Base-by-base conservation (phyloP, 345 rosid genomes). In the Lepidium aucheri region DNA sequence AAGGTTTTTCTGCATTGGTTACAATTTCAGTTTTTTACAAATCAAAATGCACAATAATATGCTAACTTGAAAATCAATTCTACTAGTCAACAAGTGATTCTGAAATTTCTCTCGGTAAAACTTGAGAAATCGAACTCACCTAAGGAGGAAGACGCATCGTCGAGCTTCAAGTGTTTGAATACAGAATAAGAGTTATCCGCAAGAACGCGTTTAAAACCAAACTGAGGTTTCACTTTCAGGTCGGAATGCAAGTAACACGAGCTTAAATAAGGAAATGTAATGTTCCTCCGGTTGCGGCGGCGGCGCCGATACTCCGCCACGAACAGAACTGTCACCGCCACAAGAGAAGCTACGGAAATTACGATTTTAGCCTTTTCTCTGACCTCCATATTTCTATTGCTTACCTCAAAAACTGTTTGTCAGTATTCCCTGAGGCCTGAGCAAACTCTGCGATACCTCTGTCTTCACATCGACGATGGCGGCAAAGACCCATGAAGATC, bases 151-250 rank as follows among this genome's bases (percentile, higher is more conserved):
- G 77, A 43, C 10, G 9, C 68, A 40, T 68, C 78, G 7, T 59
- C 68, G 24, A 67, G 46, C 74, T 81, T 82, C 54, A 84, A 75
- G 76, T 87, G 96, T 74, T 82, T 89, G 80, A 87, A 92, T 11
- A 71, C 81, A 73, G 90, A 82, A 53, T 79, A 89, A n/a, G 93
- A 86, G 70, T 92, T 92, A 65, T 92, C 98, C 0, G 96, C 89
- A 56, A 87, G 77, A 67, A 87, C 80, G 16, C 91, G 86, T 79
- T 86, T 87, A 81, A 89, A 92, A 15, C 68, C 30, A 43, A 70
- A 56, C 77, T 92, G 98, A 0, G 93, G 93, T 77, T 86, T 89
- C n/a, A 49, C 91, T 77, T 86, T 89, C 13, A 45, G 69, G 6
- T 84, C 87, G n/a, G 88, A 68, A 43, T 80, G 90, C 38, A 92